Base-by-base conservation (phyloP, 2,329 filamentous ascomycete genomes). In the Tolypocladium paradoxum region DNA sequence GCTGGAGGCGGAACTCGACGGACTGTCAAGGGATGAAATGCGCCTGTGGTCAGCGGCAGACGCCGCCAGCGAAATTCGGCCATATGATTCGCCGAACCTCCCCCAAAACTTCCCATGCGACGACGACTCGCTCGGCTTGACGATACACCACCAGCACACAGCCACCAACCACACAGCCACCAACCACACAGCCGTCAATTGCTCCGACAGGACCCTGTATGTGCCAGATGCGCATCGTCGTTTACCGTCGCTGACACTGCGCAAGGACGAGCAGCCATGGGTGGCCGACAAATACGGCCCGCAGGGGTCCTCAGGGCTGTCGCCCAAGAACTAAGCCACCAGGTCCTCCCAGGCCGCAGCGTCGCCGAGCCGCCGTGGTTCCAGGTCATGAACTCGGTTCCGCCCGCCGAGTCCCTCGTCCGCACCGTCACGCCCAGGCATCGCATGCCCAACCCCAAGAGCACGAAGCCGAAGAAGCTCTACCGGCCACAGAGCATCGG, bases 401-500 rank as follows among this genome's bases (percentile, higher is more conserved):
- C 82, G 36, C 83, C 83, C 4, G 67, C 78, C 60, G 81, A 85
- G 66, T 75, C 77, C 40, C 65, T 82, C 55, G 77, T 77, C 29
- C 76, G 83, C 53, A 74, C 76, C 6, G 67, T 78, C 52, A 73
- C 80, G 2, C 65, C 72, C 18, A 72, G 75, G 53, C 78, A 80
- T 62, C 66, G 65, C 48, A 51, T 61, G 29, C 59, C 60, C 4
- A 65, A 71, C 55, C 65, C 67, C n/a, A 81, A 77, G 62, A 54
- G 61, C 33, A 70, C 72, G 50, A 75, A 77, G 66, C 77, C 86
- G 33, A 90, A 83, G 70, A 82, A 84, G 61, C 73, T 96, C 62
- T 97, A 91, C 75, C 82, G 84, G 61, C 93, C 93, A 1, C 81
- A 90, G 58, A 72, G 76, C 54, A 84, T 99, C 58, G 74, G 73